Evolutionary conservation across 352 stramenopile species (phyloP).

Genomic region (Peronospora farinosa): DNA sequence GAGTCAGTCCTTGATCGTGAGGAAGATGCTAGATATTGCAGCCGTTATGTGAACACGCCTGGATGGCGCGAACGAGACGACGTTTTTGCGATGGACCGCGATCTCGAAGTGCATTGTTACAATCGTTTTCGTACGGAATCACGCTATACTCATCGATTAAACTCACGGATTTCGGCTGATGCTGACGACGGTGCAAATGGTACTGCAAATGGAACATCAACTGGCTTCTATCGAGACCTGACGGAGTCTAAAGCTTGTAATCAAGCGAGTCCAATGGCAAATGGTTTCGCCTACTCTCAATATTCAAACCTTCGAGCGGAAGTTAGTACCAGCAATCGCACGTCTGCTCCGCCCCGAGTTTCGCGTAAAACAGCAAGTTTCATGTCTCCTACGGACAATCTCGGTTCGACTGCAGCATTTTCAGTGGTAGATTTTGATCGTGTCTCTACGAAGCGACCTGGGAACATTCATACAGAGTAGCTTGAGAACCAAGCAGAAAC

Average conservation of each 20-base stretch:
- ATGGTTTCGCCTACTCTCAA: slow-evolving; percentile 17
- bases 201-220: slow-evolving; percentile 3
- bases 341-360: slow-evolving; percentile 9
- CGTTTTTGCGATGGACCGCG: slow-evolving; percentile 12
- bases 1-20: slow-evolving; percentile 1
- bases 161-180: slow-evolving; percentile 4
- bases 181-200: not conserved
- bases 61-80: slow-evolving; percentile 34
- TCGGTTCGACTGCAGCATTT: slow-evolving; percentile 32
- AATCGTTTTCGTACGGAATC: slow-evolving; percentile 19
- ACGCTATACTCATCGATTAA: slow-evolving; percentile 24
- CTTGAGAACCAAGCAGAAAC: not conserved
- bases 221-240: slow-evolving; percentile 19
- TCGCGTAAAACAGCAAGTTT: slow-evolving; percentile 27
- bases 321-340: slow-evolving; percentile 11
- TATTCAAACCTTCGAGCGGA: slow-evolving; percentile 20
- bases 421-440: slow-evolving; percentile 66
- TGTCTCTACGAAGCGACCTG: slow-evolving; percentile 23
- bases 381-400: slow-evolving; percentile 17
- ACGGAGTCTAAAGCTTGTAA: slow-evolving; percentile 12
- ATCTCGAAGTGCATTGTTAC: slow-evolving; percentile 16
- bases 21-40: slow-evolving; percentile 25
- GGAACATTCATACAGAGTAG: slow-evolving; percentile 18
- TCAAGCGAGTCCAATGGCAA: slow-evolving; percentile 15
- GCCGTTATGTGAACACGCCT: slow-evolving; percentile 30